Conservation (phyloP, 2,329 filamentous ascomycete species). For the Cytospora leucostoma region DNA sequence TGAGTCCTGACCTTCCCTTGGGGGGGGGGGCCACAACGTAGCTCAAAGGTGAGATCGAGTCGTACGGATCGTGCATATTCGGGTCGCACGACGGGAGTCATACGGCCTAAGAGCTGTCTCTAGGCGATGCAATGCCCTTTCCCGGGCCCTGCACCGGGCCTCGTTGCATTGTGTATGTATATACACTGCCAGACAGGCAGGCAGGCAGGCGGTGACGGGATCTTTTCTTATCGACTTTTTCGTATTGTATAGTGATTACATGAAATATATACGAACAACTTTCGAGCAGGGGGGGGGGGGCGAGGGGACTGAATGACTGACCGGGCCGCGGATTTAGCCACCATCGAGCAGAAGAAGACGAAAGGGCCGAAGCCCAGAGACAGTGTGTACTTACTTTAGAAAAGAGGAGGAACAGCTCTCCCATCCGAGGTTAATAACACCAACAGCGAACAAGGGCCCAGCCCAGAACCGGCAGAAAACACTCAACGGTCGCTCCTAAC, state of each 20-base stretch:
- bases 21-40: constrained; percentile 6
- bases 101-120: constrained; percentile 24
- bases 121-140: constrained; percentile 4
- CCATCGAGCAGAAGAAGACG: background rate
- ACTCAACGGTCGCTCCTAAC: constrained; percentile 17
- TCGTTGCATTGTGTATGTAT: constrained; percentile 10
- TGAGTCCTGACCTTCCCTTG: background rate
- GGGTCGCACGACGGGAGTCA: constrained; percentile 17
- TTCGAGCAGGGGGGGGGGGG: too few relatives aligned
- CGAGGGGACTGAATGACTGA: too few relatives aligned
- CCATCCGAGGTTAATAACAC: constrained; percentile 9
- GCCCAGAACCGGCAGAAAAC: background rate
- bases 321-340: too few relatives aligned
- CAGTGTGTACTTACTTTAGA: background rate
- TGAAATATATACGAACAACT: too few relatives aligned
- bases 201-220: background rate
- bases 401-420: background rate
- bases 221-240: too few relatives aligned
- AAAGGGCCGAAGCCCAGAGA: background rate
- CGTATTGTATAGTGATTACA: too few relatives aligned
- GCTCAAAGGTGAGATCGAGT: constrained; percentile 32
- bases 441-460: background rate
- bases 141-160: constrained; percentile 9
- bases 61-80: constrained; percentile 31
- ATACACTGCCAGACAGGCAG: background rate